phyloP scores from a whole-genome alignment of 805 yeast genomes.

The Candida silvicultrix region DNA sequence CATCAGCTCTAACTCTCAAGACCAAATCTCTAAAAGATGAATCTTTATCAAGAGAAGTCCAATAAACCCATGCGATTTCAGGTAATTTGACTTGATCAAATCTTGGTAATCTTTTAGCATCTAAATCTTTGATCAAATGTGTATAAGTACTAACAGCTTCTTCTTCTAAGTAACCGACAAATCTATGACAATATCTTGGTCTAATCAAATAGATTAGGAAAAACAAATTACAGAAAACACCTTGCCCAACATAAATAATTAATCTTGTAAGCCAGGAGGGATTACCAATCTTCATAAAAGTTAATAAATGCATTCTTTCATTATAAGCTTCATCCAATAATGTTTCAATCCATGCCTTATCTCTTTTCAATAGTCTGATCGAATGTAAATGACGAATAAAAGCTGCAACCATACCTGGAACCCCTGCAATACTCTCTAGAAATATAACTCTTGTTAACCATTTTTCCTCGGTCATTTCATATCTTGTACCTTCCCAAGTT shows the following conservation, averaged over 20 bases:
- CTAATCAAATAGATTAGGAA: slow-evolving; percentile 50
- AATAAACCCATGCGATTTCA: slow-evolving; percentile 55
- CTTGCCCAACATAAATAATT: slow-evolving; percentile 59
- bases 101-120: slow-evolving; percentile 41
- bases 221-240: slow-evolving; percentile 62
- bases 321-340: slow-evolving; percentile 71
- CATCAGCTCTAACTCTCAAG: slow-evolving; percentile 64
- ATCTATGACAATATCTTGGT: slow-evolving; percentile 65
- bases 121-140: slow-evolving; percentile 49
- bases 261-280: slow-evolving; percentile 53
- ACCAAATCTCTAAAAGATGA: slow-evolving; percentile 55
- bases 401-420: slow-evolving; percentile 77
- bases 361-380: slow-evolving; percentile 53
- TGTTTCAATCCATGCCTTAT: slow-evolving; percentile 72
- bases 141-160: slow-evolving; percentile 70
- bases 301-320: slow-evolving; percentile 70
- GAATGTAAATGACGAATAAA: slow-evolving; percentile 65
- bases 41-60: slow-evolving; percentile 44
- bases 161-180: slow-evolving; percentile 74
- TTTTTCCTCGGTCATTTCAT: slow-evolving; percentile 51
- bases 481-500: slow-evolving; percentile 29
- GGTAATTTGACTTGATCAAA: slow-evolving; percentile 43
- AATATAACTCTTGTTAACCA: slow-evolving; percentile 62
- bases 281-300: slow-evolving; percentile 57
- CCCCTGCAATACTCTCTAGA: slow-evolving; percentile 69